Evolutionary conservation across 495 filamentous ascomycete species (phyloP).

Genomic region (Terfezia boudieri): DNA sequence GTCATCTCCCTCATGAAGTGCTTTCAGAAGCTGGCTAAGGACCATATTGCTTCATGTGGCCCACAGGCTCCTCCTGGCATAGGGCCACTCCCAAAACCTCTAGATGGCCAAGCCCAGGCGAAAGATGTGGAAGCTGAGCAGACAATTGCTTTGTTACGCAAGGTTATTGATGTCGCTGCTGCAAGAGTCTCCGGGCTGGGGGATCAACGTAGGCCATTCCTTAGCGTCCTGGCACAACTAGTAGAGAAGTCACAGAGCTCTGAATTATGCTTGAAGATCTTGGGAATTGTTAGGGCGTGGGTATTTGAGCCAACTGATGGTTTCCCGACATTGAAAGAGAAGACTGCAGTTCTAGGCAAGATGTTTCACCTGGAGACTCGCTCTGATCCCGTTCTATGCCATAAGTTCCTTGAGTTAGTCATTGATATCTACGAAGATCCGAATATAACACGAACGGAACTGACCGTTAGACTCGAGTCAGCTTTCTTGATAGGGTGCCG

Average conservation of each 20-base stretch:
- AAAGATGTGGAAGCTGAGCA: constrained; percentile 35
- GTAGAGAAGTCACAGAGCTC: constrained; percentile 82
- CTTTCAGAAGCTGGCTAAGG: constrained; percentile 78
- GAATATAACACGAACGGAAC: constrained; percentile 79
- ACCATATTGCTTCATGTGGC: constrained; percentile 53
- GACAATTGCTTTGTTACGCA: constrained; percentile 69
- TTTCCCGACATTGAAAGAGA: constrained; percentile 92
- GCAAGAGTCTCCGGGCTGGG: constrained; percentile 83
- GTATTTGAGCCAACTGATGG: constrained; percentile 81
- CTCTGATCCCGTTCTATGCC: constrained; percentile 57
- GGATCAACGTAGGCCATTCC: constrained; percentile 74
- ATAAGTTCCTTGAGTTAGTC: constrained; percentile 82
- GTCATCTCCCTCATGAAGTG: constrained; percentile 79
- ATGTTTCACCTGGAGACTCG: constrained; percentile 89
- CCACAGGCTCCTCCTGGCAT: constrained; percentile 21
- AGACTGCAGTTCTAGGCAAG: constrained; percentile 87
- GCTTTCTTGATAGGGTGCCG: constrained; percentile 90
- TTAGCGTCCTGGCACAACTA: constrained; percentile 79
- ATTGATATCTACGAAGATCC: constrained; percentile 94
- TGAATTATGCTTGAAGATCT: constrained; percentile 66
- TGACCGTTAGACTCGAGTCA: constrained; percentile 90
- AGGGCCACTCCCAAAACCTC: constrained; percentile 13
- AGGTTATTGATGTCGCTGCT: constrained; percentile 77
- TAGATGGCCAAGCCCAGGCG: constrained; percentile 10
- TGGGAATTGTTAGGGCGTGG: constrained; percentile 88